Base-by-base conservation (phyloP, 306 rosid species). In the Acacia acuminata region DNA sequence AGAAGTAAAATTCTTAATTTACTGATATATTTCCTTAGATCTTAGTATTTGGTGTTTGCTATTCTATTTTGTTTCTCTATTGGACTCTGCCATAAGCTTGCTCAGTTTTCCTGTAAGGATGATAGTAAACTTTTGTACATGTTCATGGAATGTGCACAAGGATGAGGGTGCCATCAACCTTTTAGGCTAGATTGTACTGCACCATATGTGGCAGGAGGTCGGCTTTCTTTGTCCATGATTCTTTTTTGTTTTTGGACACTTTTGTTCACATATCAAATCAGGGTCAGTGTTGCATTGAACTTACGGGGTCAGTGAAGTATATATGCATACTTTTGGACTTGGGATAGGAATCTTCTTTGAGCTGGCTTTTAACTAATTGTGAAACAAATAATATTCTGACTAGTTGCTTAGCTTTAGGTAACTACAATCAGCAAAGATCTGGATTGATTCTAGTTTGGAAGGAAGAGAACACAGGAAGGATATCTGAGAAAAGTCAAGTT, bases 121-220 rank as follows among this genome's bases (percentile, higher is more conserved):
- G 70, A 67, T 75, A 60, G 44, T 61, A 5, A 19, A 30, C 67
- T 58, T 51, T 32, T 53, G 47, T 86, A 74, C 63, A 42, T 76
- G 58, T 36, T 32, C 61, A 51, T 84, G 36, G 75, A 71, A 43
- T 48, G 56, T 24, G 82, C 92, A 92, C 86, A 89, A 67, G 85
- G 93, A 91, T 78, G 93, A 90, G 55, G 48, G 11, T 43, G 56
- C 38, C 38, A 44, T 71, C 38, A 71, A 71, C 12, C 7, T 22
- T 71, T 20, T 42, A 81, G 75, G 94, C 94, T 77, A 86, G 92
- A 88, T 92, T 95, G 89, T 95, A 86, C 88, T 93, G 98, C 94
- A 83, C 91, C 75, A 94, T 88, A 61, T 95, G 98, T 79, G 91
- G 97, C 89, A 84, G 81, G 92, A 93, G 99, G 96, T 93, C 84